phyloP scores from a whole-genome alignment of 306 rosid genomes.

The Begonia fuchsioides region DNA sequence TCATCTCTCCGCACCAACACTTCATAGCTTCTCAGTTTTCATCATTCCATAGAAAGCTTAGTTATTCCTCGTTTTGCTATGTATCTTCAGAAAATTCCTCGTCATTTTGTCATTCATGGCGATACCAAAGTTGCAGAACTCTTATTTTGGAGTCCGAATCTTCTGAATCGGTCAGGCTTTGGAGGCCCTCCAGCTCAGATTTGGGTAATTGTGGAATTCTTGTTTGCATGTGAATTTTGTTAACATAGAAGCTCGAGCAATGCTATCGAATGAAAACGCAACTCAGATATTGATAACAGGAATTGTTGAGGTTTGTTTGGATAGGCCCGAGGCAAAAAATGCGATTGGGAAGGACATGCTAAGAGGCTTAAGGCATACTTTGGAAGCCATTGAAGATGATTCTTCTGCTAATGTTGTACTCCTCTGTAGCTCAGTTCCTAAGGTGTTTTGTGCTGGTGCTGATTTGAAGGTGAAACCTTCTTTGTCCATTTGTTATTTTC shows the following conservation, averaged over 20 bases:
- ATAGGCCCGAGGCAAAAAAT: slow-evolving; percentile 57
- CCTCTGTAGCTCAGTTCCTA: slow-evolving; percentile 60
- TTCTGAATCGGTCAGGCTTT: slow-evolving; percentile 43
- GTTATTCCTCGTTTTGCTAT: slow-evolving; percentile 8
- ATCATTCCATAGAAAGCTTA: neutral
- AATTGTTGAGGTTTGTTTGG: slow-evolving; percentile 55
- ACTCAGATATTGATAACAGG: slow-evolving; percentile 26
- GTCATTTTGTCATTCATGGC: slow-evolving; percentile 19
- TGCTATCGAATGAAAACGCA: neutral
- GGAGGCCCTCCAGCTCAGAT: slow-evolving; percentile 39
- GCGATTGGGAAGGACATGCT: slow-evolving; percentile 76
- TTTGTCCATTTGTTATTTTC: too few relatives aligned
- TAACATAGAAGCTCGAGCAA: slow-evolving; percentile 1
- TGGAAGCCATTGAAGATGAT: slow-evolving; percentile 43
- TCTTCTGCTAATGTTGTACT: slow-evolving; percentile 44
- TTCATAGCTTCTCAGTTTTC: neutral
- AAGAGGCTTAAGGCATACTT: slow-evolving; percentile 30
- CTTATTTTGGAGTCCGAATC: slow-evolving; percentile 42
- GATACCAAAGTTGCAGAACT: slow-evolving; percentile 25
- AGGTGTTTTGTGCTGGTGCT: slow-evolving; percentile 60
- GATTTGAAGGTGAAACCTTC: slow-evolving; percentile 31
- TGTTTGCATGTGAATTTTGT: neutral
- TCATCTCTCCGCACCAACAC: slow-evolving; percentile 16
- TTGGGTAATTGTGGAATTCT: slow-evolving; percentile 27
- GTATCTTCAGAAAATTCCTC: slow-evolving; percentile 8